phyloP scores from a whole-genome alignment of 73 alveolate genomes.

The Tetrahymena elliotti region DNA sequence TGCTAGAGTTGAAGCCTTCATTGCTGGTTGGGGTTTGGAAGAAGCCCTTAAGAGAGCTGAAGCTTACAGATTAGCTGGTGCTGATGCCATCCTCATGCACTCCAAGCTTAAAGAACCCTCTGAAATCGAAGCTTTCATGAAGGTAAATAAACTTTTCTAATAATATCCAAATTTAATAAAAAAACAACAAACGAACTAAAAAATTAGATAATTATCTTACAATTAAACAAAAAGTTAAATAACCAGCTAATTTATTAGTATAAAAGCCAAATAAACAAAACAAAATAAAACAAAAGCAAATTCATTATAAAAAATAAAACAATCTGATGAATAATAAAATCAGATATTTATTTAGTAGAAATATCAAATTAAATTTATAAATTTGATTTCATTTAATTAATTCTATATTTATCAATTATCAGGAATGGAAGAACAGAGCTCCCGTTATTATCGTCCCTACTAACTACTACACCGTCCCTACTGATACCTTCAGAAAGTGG shows the following conservation, averaged over 20 bases:
- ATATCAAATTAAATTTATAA: background rate
- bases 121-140: slow-evolving; percentile 72
- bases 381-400: background rate
- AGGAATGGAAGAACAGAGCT: slow-evolving; percentile 60
- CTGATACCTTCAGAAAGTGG: slow-evolving; percentile 65
- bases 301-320: background rate
- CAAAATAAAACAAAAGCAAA: no score
- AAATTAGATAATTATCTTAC: no score
- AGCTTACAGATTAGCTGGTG: slow-evolving; percentile 83
- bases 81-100: slow-evolving; percentile 85
- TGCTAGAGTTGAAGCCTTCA: slow-evolving; percentile 77
- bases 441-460: slow-evolving; percentile 86
- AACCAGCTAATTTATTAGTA: background rate
- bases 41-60: slow-evolving; percentile 76
- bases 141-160: background rate
- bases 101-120: slow-evolving; percentile 53
- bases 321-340: no score
- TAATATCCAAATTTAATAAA: no score
- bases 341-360: background rate
- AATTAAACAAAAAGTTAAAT: no score
- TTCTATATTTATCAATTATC: background rate
- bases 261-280: no score
- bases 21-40: slow-evolving; percentile 83
- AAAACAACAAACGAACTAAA: background rate
- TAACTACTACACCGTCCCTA: slow-evolving; percentile 67